Evolutionary conservation across 306 rosid genomes (phyloP).

Genomic region (Dicorynia guianensis): DNA sequence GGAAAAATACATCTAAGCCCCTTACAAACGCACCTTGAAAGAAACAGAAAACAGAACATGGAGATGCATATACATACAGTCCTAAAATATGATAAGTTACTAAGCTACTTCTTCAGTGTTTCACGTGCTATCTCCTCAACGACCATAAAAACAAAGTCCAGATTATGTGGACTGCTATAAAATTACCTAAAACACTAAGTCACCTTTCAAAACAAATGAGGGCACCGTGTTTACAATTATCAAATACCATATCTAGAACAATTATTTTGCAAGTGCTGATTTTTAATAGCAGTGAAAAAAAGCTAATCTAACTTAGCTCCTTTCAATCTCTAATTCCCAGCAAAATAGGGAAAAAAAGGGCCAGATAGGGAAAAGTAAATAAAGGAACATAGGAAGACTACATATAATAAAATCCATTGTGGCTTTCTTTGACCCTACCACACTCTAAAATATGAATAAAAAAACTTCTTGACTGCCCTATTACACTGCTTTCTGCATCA

Average conservation of each 20-base stretch:
- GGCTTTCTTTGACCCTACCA: not conserved
- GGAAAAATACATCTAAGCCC: not conserved
- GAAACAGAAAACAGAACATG: not conserved
- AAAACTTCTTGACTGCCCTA: not conserved
- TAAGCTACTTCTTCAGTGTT: not conserved
- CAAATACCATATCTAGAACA: not conserved
- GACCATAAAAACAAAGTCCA: not conserved
- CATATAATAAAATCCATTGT: not conserved
- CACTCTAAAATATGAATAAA: not conserved
- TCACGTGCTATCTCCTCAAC: not conserved
- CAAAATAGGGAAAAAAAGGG: not conserved
- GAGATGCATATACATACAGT: not conserved
- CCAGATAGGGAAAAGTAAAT: not conserved
- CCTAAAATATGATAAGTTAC: not conserved
- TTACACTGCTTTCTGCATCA: constrained; percentile 16
- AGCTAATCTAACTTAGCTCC: not conserved
- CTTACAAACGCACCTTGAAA: not conserved
- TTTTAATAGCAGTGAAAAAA: not conserved
- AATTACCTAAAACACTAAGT: not conserved
- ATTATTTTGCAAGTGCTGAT: not conserved
- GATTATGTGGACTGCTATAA: not conserved
- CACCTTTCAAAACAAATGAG: not conserved
- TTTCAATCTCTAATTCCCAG: not conserved
- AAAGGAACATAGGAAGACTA: not conserved
- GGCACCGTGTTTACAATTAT: not conserved